A percentile compares a stretch with the other conserved stretches of the same genome.
These are phyloP conservation scores for Micromonas pusilla DNA, from an alignment of 139 green algal genomes.

Conservation along the genomic window DNA sequence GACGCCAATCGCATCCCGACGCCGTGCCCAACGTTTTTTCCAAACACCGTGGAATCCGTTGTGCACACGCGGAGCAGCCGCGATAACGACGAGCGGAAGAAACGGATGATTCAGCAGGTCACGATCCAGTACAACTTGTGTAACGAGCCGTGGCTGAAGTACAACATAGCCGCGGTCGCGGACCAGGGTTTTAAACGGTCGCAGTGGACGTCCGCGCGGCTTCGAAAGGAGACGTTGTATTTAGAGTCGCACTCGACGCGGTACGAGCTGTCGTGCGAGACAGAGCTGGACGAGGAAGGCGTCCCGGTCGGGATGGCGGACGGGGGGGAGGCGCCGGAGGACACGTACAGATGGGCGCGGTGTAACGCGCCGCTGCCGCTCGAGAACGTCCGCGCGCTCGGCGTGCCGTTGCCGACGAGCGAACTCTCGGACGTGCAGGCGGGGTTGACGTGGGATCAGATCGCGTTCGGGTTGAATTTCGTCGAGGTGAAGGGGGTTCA, in stretches of 20 bases:
- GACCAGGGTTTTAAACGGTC: conserved; percentile 79
- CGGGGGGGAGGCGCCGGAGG: neutral
- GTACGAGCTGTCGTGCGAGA: conserved; percentile 20
- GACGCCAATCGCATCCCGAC: conserved; percentile 34
- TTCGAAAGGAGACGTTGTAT: conserved; percentile 72
- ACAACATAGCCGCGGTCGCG: conserved; percentile 70
- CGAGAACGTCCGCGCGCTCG: neutral
- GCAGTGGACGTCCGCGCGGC: conserved; percentile 77
- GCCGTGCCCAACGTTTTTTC: conserved; percentile 68
- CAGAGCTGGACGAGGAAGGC: neutral
- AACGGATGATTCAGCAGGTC: conserved; percentile 56
- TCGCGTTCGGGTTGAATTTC: neutral
- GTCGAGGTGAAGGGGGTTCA: neutral
- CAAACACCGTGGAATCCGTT: conserved; percentile 49
- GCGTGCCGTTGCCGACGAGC: conserved; percentile 8
- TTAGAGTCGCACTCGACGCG: conserved; percentile 66
- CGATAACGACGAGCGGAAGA: neutral
- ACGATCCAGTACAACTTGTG: conserved; percentile 91
- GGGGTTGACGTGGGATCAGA: conserved; percentile 5
- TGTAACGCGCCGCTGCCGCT: neutral
- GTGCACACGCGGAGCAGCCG: conserved; percentile 58
- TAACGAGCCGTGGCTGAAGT: conserved; percentile 76
- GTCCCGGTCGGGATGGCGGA: neutral
- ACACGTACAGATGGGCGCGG: neutral
- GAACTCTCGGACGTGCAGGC: neutral